Evolutionary conservation across 305 asterid species (phyloP).

Genomic region (Petunia hybrid): DNA sequence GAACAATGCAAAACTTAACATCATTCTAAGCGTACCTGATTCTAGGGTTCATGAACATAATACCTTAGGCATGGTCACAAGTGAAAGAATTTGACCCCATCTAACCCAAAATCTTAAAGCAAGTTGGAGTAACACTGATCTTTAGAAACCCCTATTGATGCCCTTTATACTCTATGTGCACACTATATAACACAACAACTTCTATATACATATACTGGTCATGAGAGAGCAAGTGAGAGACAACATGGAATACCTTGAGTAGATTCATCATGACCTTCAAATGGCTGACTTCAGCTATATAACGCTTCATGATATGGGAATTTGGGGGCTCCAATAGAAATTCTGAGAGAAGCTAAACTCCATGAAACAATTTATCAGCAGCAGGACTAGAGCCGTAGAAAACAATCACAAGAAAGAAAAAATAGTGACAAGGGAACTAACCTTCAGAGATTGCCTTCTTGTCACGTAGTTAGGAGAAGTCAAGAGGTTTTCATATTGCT

Average conservation of each 20-base stretch:
- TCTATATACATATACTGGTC: neutral
- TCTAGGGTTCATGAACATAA: neutral
- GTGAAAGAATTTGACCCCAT: neutral
- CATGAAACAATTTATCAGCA: constrained; percentile 34
- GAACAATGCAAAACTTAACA: constrained; percentile 8
- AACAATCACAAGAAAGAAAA: constrained; percentile 38
- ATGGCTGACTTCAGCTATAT: constrained; percentile 83
- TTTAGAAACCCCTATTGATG: neutral
- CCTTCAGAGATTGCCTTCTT: constrained; percentile 99
- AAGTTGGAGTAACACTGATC: neutral
- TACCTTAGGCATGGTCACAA: neutral
- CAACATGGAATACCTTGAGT: constrained; percentile 64
- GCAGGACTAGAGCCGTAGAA: constrained; percentile 36
- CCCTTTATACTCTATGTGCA: neutral
- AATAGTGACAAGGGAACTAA: constrained; percentile 45
- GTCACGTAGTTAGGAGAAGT: constrained; percentile 88
- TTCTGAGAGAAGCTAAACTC: constrained; percentile 88
- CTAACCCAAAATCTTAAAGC: neutral
- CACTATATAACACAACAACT: neutral
- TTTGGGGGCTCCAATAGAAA: constrained; percentile 93
- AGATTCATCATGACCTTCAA: constrained; percentile 96
- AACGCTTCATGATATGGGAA: constrained; percentile 88
- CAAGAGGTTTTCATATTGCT: constrained; percentile 86
- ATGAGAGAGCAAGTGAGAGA: constrained; percentile 28
- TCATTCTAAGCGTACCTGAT: neutral